Base-by-base conservation (phyloP, 2,329 filamentous ascomycete species). In the Paraphaeosphaeria minitans region DNA sequence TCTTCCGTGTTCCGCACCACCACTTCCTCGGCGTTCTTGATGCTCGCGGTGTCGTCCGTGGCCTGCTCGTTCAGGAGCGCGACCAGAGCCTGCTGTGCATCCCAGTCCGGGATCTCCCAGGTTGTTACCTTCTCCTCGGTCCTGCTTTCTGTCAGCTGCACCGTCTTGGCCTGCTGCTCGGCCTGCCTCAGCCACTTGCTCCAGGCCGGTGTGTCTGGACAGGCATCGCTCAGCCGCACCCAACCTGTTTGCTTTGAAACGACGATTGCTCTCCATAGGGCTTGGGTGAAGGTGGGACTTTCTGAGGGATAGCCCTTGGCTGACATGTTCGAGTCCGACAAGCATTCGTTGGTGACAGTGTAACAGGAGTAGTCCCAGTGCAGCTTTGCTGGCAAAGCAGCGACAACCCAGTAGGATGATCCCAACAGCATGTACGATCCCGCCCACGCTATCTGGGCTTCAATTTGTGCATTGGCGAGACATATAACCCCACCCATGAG, bases 401-500 rank as follows among this genome's bases (percentile, higher is more conserved):
- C 82, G 1, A 81, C 81, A 19, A 80, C 77, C 82, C 82, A 84
- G 64, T 84, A 82, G 9, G 75, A 75, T 1, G 80, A 77, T 53
- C 82, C 82, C 39, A 83, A 78, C 13, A 82, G 66, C 73, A 83
- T 79, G 64, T 82, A 84, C 0, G 80, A 76, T 1, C 72, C 80
- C 0, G 80, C 82, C 78, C 81, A 84, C 1, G 77, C 79, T 35
- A 82, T 77, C 60, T 84, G 82, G 0, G 79, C 70, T 43, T 79
- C 72, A 12, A 81, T 78, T 24, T 76, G 77, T 3, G 82, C 78
- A 56, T 83, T 84, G 60, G 80, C 81, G 3, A 84, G 77, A 43
- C 76, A 78, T 43, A 84, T 81, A 62, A 84, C 81, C 13, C 82
- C 81, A 39, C 80, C 75, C 82, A 84, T 84, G 50, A 84, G 77